Evolutionary conservation across 306 rosid genomes (phyloP), one percentile per base, ranked within the genome.

Genomic region (Cucurbita maxima): DNA sequence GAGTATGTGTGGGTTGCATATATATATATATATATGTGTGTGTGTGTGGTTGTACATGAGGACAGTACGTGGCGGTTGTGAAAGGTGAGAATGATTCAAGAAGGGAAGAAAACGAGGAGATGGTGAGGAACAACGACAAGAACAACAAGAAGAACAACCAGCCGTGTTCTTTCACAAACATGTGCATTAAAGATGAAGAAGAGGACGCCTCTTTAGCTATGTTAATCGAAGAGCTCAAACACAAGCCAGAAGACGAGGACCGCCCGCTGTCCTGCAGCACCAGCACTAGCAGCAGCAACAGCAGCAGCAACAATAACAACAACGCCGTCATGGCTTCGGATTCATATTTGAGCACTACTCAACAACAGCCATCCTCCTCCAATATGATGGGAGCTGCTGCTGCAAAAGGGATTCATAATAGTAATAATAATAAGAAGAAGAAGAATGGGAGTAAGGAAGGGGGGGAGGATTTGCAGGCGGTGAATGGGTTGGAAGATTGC

Each of bases 131-230:
- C 54, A 14, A n/a, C 54, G 14, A 4, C 54, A 50, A 47, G 47
- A 14, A 7, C 18, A 50, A 4, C 54, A 50, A 47, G 3, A 14
- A 7, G 8, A 14, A 4, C 54, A 50, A 12, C 10, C 50, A 45
- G 12, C 48, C 1, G 14, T 50, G 54, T 14, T 0, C 4, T 5
- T 48, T 5, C 16, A 13, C 54, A 50, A 50, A 50, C 8, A 50
- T 50, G 6, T 16, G 14, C 5, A 5, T 51, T 10, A 37, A 52
- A 13, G 38, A 38, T 51, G 76, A 63, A 75, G 75, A 43, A 30
- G 73, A 75, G 70, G 70, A 79, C 19, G 71, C 67, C 7, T 76
- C 45, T 25, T 18, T 85, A 41, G 77, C 76, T 12, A 10, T 72
- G 18, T 36, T 77, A 1, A 58, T 66, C 1, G 67, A 74, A 74